Percentiles rank a stretch among this genome's conserved stretches.
phyloP scores from a whole-genome alignment of 1,139 yeast genomes.

The Ogataea hybrid region DNA sequence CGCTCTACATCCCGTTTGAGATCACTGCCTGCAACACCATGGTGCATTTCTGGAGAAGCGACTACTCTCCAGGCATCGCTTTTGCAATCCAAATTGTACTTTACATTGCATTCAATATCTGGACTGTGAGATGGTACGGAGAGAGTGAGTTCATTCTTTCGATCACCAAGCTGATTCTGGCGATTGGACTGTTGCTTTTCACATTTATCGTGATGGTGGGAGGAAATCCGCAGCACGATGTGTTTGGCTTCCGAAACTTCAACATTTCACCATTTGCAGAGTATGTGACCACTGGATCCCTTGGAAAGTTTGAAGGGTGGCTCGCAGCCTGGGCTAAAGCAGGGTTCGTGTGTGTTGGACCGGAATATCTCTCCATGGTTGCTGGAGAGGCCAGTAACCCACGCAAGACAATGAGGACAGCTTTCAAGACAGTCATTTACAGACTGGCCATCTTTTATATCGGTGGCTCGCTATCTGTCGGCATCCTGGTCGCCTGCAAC shows the following conservation, averaged over 20 bases:
- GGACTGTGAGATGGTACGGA: conserved; percentile 52
- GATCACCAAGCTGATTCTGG: conserved; percentile 46
- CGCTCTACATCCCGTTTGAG: conserved; percentile 54
- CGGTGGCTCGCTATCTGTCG: conserved; percentile 59
- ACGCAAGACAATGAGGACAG: conserved; percentile 70
- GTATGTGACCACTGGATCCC: conserved; percentile 39
- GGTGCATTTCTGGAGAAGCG: conserved; percentile 54
- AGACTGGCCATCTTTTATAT: conserved; percentile 70
- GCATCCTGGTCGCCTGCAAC: conserved; percentile 53
- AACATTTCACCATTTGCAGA: conserved; percentile 36
- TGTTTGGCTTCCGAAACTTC: conserved; percentile 44
- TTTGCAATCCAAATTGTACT: conserved; percentile 44
- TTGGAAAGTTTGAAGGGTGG: conserved; percentile 54
- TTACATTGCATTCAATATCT: conserved; percentile 45
- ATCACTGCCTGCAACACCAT: conserved; percentile 53
- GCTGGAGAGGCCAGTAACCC: conserved; percentile 65
- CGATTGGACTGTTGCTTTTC: conserved; percentile 49
- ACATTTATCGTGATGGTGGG: conserved; percentile 57
- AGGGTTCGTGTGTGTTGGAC: conserved; percentile 50
- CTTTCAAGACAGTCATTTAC: conserved; percentile 74
- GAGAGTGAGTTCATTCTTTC: conserved; percentile 56
- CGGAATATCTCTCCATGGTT: conserved; percentile 54
- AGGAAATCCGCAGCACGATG: conserved; percentile 46
- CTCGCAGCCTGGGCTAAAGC: conserved; percentile 44
- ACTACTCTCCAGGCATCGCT: conserved; percentile 51